A percentile compares a stretch with the other conserved stretches of the same genome.
Evolutionary conservation across 352 stramenopile genomes (phyloP).

Genomic region (Blastocystis sp.): DNA sequence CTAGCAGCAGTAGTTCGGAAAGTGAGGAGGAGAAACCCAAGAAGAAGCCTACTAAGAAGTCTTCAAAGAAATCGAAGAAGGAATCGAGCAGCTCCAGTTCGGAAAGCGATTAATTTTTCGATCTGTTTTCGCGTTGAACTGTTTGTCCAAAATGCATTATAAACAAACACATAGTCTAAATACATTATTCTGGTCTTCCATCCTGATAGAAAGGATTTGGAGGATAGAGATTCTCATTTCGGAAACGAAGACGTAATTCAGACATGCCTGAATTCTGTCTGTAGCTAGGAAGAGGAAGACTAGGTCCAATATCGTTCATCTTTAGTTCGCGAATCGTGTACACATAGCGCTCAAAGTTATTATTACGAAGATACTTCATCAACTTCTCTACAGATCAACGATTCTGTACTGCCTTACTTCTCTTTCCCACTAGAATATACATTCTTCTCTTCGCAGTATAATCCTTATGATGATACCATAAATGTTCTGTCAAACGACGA

Average conservation of each 20-base stretch:
- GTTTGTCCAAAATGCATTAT: constrained; percentile 4
- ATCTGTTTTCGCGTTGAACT: neutral
- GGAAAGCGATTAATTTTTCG: constrained; percentile 39
- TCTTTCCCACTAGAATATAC: constrained; percentile 55
- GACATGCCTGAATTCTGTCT: neutral
- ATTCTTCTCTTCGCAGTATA: constrained; percentile 56
- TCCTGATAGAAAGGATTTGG: constrained; percentile 61
- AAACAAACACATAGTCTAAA: neutral
- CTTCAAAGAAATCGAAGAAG: constrained; percentile 17
- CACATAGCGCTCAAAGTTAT: constrained; percentile 61
- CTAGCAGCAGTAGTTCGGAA: neutral
- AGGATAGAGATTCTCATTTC: constrained; percentile 60
- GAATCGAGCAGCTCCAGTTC: neutral
- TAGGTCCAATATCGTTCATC: constrained; percentile 62
- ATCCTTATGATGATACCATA: constrained; percentile 60
- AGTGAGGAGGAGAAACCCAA: constrained; percentile 51
- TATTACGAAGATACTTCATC: constrained; percentile 57
- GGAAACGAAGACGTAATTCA: constrained; percentile 56
- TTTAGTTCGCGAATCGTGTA: constrained; percentile 61
- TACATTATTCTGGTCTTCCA: constrained; percentile 25
- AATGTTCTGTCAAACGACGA: constrained; percentile 52
- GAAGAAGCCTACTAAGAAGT: constrained; percentile 49
- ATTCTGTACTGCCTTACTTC: neutral
- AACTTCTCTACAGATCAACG: constrained; percentile 54
- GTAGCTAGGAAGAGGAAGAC: constrained; percentile 46